These are phyloP conservation scores for Hyphodiscus hymeniophilus DNA, from an alignment of 495 filamentous ascomycete species.

Conservation along the genomic window DNA sequence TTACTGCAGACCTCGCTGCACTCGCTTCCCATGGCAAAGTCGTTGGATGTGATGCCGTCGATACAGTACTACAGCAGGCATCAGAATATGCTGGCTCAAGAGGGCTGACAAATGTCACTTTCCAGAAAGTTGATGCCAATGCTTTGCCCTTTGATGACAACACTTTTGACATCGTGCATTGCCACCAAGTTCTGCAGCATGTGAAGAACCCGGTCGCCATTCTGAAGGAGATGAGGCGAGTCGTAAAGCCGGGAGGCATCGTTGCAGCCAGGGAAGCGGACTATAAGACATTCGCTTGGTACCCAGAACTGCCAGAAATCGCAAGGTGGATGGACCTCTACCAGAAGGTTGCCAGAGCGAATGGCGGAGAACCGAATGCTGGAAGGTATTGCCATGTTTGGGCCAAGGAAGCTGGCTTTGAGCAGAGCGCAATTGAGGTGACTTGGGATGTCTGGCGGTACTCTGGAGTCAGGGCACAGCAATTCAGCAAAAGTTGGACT, in stretches of 20 bases:
- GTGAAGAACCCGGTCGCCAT: slow-evolving; percentile 32
- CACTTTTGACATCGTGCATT: slow-evolving; percentile 48
- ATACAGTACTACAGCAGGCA: neutral
- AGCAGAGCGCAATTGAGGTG: no score
- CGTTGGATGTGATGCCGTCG: slow-evolving; percentile 19
- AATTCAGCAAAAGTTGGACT: no score
- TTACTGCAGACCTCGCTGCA: slow-evolving; percentile 42
- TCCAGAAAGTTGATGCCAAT: neutral
- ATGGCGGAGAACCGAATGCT: neutral
- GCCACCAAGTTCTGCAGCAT: slow-evolving; percentile 47
- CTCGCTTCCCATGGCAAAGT: slow-evolving; percentile 38
- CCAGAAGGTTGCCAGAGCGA: neutral
- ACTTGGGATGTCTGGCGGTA: no score
- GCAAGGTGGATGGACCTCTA: neutral
- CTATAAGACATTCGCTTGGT: neutral
- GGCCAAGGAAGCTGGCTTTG: slow-evolving; percentile 2
- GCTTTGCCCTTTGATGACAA: neutral
- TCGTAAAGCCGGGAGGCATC: neutral
- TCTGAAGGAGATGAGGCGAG: slow-evolving; percentile 25
- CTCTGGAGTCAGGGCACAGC: no score
- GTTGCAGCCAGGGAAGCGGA: neutral
- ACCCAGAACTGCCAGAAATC: neutral
- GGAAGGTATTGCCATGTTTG: neutral
- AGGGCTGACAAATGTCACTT: neutral
- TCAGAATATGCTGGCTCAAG: no score